A percentile compares a stretch with the other conserved stretches of the same genome.
These are phyloP conservation scores for Lactifluus echinatus DNA, from an alignment of 768 basidiomycete species.

Conservation along the genomic window DNA sequence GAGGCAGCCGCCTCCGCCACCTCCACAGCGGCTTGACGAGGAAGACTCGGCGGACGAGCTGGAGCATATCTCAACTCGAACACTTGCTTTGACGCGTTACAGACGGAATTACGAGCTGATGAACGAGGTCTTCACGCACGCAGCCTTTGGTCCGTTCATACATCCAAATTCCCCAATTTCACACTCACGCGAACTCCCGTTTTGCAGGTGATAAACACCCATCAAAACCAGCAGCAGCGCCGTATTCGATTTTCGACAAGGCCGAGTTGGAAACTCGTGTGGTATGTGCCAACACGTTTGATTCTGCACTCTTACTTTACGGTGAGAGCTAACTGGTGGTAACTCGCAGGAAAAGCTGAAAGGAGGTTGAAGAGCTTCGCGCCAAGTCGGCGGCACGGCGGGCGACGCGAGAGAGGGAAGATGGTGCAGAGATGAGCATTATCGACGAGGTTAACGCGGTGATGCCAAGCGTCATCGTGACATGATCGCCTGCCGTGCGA, in stretches of 20 bases:
- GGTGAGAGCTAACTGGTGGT: neutral
- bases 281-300: constrained; percentile 20
- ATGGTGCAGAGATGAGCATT: constrained; percentile 2
- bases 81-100: constrained; percentile 64
- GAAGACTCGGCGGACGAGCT: constrained; percentile 39
- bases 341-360: constrained; percentile 43
- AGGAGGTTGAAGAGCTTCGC: constrained; percentile 50
- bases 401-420: constrained; percentile 7
- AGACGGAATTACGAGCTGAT: constrained; percentile 77
- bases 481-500: neutral
- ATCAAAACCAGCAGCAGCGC: constrained; percentile 31
- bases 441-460: neutral
- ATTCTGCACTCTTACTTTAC: neutral
- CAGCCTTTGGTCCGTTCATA: constrained; percentile 46
- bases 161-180: neutral
- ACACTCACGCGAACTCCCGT: neutral
- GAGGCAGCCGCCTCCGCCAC: constrained; percentile 13
- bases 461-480: neutral
- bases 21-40: constrained; percentile 18
- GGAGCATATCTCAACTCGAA: constrained; percentile 63
- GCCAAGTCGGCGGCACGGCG: constrained; percentile 39
- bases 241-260: constrained; percentile 56
- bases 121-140: constrained; percentile 72
- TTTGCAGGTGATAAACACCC: constrained; percentile 40
- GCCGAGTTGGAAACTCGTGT: constrained; percentile 47